phyloP scores from a whole-genome alignment of 2,329 filamentous ascomycete species.

The Lasiodiplodia hormozganensis region DNA sequence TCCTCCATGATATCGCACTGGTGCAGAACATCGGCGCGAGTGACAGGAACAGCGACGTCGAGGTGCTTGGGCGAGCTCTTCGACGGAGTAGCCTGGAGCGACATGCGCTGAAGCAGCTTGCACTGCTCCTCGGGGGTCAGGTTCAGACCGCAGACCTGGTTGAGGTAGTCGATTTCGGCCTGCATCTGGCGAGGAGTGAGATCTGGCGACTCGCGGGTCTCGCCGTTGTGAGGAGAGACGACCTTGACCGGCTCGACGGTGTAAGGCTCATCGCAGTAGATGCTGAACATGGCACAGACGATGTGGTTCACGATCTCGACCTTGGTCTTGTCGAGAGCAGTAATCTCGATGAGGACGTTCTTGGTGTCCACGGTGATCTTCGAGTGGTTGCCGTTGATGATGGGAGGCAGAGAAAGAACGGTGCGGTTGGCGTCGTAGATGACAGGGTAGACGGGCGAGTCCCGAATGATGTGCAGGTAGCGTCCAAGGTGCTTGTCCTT shows the following conservation, averaged over 20 bases:
- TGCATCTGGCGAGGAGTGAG: slow-evolving; percentile 77
- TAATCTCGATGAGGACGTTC: slow-evolving; percentile 97
- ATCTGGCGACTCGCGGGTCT: slow-evolving; percentile 81
- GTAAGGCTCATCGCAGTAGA: slow-evolving; percentile 84
- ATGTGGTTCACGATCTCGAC: slow-evolving; percentile 95
- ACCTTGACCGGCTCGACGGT: slow-evolving; percentile 94
- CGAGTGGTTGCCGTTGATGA: slow-evolving; percentile 97
- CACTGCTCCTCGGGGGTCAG: slow-evolving; percentile 78
- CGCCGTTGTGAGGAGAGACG: slow-evolving; percentile 86
- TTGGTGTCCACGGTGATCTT: slow-evolving; percentile 92
- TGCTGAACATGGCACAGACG: slow-evolving; percentile 95
- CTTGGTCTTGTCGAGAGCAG: slow-evolving; percentile 94
- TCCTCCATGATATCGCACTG: slow-evolving; percentile 99
- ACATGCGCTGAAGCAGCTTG: slow-evolving; percentile 86
- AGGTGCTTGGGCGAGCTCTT: slow-evolving; percentile 71
- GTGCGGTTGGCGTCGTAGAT: slow-evolving; percentile 88
- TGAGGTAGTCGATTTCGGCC: slow-evolving; percentile 92
- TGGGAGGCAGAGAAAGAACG: slow-evolving; percentile 93
- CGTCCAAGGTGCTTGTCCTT: slow-evolving; percentile 90
- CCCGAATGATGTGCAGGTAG: slow-evolving; percentile 92
- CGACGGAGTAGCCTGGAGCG: slow-evolving; percentile 80
- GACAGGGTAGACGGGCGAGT: slow-evolving; percentile 92
- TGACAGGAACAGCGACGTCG: slow-evolving; percentile 84
- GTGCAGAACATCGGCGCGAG: slow-evolving; percentile 92
- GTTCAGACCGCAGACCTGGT: slow-evolving; percentile 84